A percentile compares a stretch with the other conserved stretches of the same genome.
phyloP scores from a whole-genome alignment of 345 rosid species.

The Laguncularia racemosa region DNA sequence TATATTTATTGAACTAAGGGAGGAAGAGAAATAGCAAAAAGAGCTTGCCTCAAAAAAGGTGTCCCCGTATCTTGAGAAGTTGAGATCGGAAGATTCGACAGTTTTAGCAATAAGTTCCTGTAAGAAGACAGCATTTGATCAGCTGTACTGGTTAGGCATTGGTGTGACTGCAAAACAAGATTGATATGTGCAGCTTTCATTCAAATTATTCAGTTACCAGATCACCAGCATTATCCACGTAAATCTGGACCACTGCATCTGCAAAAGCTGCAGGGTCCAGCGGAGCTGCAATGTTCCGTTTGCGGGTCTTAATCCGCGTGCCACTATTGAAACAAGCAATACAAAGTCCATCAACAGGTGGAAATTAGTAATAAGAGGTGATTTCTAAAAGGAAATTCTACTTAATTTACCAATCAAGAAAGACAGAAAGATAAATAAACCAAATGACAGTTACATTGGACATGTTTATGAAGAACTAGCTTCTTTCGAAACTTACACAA shows the following conservation, averaged over 20 bases:
- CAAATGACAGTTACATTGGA: too few relatives aligned
- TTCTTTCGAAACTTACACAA: too few relatives aligned
- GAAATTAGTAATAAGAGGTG: not conserved
- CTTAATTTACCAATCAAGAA: too few relatives aligned
- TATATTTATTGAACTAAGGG: not conserved
- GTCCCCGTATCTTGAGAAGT: constrained; percentile 96
- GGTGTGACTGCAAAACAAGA: not conserved
- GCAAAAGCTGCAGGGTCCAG: constrained; percentile 98
- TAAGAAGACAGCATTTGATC: constrained; percentile 2
- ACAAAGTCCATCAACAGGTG: not conserved
- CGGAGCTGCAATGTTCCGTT: constrained; percentile 96
- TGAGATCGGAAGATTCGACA: constrained; percentile 84
- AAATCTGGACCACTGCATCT: constrained; percentile 97
- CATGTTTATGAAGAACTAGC: too few relatives aligned
- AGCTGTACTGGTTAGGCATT: not conserved
- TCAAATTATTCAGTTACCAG: constrained; percentile 36
- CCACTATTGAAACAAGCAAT: constrained; percentile 41
- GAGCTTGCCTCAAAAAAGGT: constrained; percentile 63
- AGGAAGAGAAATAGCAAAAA: constrained; percentile 3
- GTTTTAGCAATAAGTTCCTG: constrained; percentile 91
- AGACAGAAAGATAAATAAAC: too few relatives aligned
- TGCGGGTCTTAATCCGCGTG: constrained; percentile 99
- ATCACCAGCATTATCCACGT: constrained; percentile 98
- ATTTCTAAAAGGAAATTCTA: too few relatives aligned
- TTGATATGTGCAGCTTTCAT: not conserved